These are phyloP conservation scores for Manihot esculenta DNA, from an alignment of 441 rosid species.

Conservation along the genomic window DNA sequence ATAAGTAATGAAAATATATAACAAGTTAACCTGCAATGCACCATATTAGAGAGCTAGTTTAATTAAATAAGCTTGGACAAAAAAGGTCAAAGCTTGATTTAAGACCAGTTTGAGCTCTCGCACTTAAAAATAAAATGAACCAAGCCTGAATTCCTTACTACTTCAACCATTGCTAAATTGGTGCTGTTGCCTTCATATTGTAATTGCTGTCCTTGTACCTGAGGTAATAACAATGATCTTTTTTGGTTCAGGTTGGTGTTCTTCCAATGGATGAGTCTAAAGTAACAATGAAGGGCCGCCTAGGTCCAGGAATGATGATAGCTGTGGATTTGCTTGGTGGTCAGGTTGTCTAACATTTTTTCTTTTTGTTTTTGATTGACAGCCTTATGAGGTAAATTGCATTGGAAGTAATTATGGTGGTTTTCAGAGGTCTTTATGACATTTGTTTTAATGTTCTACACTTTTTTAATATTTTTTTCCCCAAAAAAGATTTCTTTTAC, in stretches of 20 bases:
- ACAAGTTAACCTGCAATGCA: too few relatives aligned
- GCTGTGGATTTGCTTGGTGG: slow-evolving; percentile 82
- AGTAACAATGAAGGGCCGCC: slow-evolving; percentile 90
- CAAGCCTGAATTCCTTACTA: too few relatives aligned
- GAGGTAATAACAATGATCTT: slow-evolving; percentile 21
- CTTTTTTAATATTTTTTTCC: too few relatives aligned
- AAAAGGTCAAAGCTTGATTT: too few relatives aligned
- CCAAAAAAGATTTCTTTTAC: neutral
- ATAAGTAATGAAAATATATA: too few relatives aligned
- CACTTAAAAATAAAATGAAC: too few relatives aligned
- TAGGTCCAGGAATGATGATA: slow-evolving; percentile 99
- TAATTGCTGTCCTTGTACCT: slow-evolving; percentile 13
- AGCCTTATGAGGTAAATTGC: neutral
- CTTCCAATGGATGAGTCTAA: slow-evolving; percentile 94
- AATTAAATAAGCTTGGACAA: too few relatives aligned
- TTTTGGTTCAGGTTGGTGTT: slow-evolving; percentile 85
- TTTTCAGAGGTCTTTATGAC: neutral
- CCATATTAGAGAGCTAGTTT: too few relatives aligned
- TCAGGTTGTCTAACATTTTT: slow-evolving; percentile 63
- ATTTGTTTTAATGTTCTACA: neutral
- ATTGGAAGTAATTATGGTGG: neutral
- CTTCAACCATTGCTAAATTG: too few relatives aligned
- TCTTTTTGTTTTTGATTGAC: slow-evolving; percentile 8
- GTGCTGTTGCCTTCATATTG: neutral
- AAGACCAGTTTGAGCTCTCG: too few relatives aligned